Percentiles rank a stretch among this genome's conserved stretches.
Conservation (phyloP, 2,329 filamentous ascomycete species). For the Hawksworthiomyces lignivorus region DNA sequence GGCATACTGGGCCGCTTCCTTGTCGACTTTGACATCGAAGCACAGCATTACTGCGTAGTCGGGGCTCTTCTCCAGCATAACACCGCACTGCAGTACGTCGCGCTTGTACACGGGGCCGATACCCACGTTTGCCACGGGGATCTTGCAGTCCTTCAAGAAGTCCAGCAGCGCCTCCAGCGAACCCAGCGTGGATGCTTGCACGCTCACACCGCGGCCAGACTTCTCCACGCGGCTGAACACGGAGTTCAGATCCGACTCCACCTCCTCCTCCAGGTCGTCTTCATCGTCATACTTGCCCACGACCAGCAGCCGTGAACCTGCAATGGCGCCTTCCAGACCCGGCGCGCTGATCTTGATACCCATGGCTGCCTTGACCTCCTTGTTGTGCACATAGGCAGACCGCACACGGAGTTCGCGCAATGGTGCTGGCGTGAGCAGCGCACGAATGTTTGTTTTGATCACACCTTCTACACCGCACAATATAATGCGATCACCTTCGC, state of each 20-base stretch:
- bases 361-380: conserved; percentile 95
- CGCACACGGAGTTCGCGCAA: conserved; percentile 93
- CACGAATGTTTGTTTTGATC: conserved; percentile 91
- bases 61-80: conserved; percentile 92
- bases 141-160: conserved; percentile 93
- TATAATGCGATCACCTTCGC: conserved; percentile 90
- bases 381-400: conserved; percentile 96
- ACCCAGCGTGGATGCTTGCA: conserved; percentile 94
- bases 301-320: conserved; percentile 88
- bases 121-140: conserved; percentile 92
- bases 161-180: conserved; percentile 93
- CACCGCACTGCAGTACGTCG: conserved; percentile 89
- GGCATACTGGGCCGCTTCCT: conserved; percentile 84
- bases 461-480: conserved; percentile 94
- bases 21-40: conserved; percentile 99
- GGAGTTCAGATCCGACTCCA: conserved; percentile 88
- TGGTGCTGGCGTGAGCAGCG: conserved; percentile 83
- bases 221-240: conserved; percentile 88
- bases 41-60: conserved; percentile 99
- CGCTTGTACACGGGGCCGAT: conserved; percentile 98
- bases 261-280: conserved; percentile 91
- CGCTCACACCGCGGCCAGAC: conserved; percentile 87
- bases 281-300: conserved; percentile 94
- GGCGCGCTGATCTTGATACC: conserved; percentile 99
- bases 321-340: conserved; percentile 90